A percentile compares a stretch with the other conserved stretches of the same genome.
Evolutionary conservation across 164 flowering plant genomes (phyloP).

Genomic region (Sextonia rubra): DNA sequence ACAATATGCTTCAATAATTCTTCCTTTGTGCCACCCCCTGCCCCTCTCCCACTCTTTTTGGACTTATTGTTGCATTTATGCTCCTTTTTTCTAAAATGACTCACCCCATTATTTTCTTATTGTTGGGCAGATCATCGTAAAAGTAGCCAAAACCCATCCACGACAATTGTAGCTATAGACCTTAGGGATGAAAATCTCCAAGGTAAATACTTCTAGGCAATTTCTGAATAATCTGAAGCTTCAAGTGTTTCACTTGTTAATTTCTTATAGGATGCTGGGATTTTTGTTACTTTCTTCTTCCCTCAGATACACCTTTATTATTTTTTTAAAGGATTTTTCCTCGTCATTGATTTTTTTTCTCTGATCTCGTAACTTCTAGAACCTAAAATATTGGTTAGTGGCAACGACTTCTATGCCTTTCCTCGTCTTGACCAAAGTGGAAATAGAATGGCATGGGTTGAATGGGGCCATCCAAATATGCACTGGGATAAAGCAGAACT

Average conservation of each 20-base stretch:
- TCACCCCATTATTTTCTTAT: background rate
- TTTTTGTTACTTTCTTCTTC: background rate
- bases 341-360: background rate
- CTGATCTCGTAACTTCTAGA: conserved; percentile 39
- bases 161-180: conserved; percentile 56
- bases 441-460: conserved; percentile 81
- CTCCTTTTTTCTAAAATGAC: no score
- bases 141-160: conserved; percentile 54
- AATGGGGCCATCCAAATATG: conserved; percentile 97
- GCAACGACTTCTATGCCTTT: conserved; percentile 94
- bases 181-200: conserved; percentile 33
- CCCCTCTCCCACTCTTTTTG: no score
- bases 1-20: no score
- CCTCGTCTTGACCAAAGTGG: conserved; percentile 78
- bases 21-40: no score
- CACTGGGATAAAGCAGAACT: conserved; percentile 96
- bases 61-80: no score
- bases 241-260: background rate
- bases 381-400: conserved; percentile 68
- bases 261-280: background rate
- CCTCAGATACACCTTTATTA: background rate
- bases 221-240: background rate
- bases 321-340: background rate
- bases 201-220: conserved; percentile 36
- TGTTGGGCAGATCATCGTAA: conserved; percentile 58